Evolutionary conservation across 768 basidiomycete species (phyloP), one percentile per base, ranked within the genome.

Genomic region (Calocera viscosa): DNA sequence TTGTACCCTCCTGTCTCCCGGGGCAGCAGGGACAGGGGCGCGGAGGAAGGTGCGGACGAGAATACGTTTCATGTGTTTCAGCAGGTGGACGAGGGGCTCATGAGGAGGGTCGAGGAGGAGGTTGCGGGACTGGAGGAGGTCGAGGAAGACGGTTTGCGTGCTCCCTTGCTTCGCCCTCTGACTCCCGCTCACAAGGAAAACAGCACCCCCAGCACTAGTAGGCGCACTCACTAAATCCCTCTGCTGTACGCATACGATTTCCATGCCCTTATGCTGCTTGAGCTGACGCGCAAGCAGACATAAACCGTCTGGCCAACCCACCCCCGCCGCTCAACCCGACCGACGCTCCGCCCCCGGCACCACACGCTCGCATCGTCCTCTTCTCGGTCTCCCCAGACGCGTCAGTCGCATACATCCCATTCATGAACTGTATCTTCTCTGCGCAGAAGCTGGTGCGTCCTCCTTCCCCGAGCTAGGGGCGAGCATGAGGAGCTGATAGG

Each of bases 381-480:
- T 80, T 99, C 65, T 94, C 93, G 41, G 93, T 96, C 66, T 95
- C 94, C 12, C 91, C 91, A 17, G 90, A 95, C 77, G 81, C 88
- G 32, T 88, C 90, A 10, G 82, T 87, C 8, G 91, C 94, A 11
- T 99, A 99, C 76, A 95, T 98, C 63, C 91, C 95, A 28, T 87
- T 98, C 74, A 99, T 99, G 96, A 98, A 98, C 75, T 88, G 94
- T 65, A 98, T 98, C 63, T 99, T 99, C 77, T 94, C 94, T 19
- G 96, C 96, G 2, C 96, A 99, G 76, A 99, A 99, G 79, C 81
- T 93, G 71, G 95, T 91, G 69, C 71, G 87, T 76, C 40, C 60
- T 68, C 3, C 47, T 5, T 3, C 65, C 60, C 49, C 47, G 49
- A 26, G 24, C 17, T n/a, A n/a, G n/a, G n/a, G n/a, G n/a, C n/a